These are phyloP conservation scores for Beauveria australis DNA, from an alignment of 2,329 filamentous ascomycete genomes.

Conservation along the genomic window DNA sequence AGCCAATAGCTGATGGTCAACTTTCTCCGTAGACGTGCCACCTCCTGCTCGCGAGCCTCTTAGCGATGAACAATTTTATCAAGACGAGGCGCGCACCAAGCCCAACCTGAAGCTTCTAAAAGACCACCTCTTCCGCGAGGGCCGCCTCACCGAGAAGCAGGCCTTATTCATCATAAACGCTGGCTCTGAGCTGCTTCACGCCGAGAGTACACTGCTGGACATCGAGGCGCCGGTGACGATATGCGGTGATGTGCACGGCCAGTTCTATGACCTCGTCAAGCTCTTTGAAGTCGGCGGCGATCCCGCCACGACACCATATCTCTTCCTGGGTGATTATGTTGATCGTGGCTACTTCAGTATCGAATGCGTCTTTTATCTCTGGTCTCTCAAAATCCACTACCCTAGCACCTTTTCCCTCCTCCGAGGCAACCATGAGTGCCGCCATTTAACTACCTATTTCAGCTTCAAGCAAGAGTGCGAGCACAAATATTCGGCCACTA, in stretches of 20 bases:
- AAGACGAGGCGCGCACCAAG: slow-evolving; percentile 75
- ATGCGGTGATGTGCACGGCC: slow-evolving; percentile 95
- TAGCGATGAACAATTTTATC: slow-evolving; percentile 89
- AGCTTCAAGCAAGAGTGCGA: slow-evolving; percentile 99
- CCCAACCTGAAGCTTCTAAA: slow-evolving; percentile 91
- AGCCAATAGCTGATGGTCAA: slow-evolving; percentile 3
- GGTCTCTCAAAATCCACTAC: slow-evolving; percentile 98
- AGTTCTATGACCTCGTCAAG: slow-evolving; percentile 99
- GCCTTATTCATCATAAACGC: slow-evolving; percentile 89
- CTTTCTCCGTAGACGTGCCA: slow-evolving; percentile 68
- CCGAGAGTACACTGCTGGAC: slow-evolving; percentile 91
- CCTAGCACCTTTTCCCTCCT: slow-evolving; percentile 95
- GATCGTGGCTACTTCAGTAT: slow-evolving; percentile 98
- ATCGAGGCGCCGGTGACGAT: slow-evolving; percentile 99
- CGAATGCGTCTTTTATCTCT: slow-evolving; percentile 96
- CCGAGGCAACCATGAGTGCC: slow-evolving; percentile 96
- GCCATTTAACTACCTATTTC: slow-evolving; percentile 98
- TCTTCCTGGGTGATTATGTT: slow-evolving; percentile 97
- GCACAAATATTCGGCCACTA: slow-evolving; percentile 94
- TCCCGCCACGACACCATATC: slow-evolving; percentile 88
- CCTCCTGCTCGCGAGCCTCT: slow-evolving; percentile 90
- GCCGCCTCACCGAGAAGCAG: slow-evolving; percentile 92
- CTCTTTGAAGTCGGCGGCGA: slow-evolving; percentile 97
- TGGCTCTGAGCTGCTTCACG: slow-evolving; percentile 77
- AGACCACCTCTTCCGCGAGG: slow-evolving; percentile 96